Conservation (phyloP, 768 basidiomycete genomes). For the Guyanaporus albipodus region DNA sequence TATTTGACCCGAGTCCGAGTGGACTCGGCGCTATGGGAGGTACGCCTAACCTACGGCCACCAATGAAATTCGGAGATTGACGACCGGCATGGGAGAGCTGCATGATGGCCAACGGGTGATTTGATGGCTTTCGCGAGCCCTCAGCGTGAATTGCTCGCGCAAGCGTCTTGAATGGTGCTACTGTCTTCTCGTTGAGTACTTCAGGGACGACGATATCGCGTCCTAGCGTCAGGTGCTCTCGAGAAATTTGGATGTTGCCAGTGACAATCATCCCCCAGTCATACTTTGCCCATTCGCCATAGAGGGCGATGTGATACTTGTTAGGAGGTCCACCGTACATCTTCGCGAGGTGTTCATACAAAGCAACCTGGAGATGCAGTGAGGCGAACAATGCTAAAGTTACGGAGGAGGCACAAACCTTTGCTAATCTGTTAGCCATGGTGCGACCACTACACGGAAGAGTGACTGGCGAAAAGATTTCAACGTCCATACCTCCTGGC, state of each 20-base stretch:
- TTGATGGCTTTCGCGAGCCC: constrained; percentile 4
- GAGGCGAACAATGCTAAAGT: not conserved
- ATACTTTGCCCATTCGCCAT: constrained; percentile 68
- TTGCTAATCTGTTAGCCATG: constrained; percentile 49
- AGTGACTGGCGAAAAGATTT: constrained; percentile 24
- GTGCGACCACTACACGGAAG: constrained; percentile 34
- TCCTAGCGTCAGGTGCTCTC: constrained; percentile 62
- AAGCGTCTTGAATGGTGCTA: constrained; percentile 49
- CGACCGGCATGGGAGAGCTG: constrained; percentile 83
- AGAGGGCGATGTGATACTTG: constrained; percentile 55
- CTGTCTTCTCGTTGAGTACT: constrained; percentile 36
- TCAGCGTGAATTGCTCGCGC: constrained; percentile 48
- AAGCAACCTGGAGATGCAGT: constrained; percentile 58
- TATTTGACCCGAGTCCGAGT: constrained; percentile 42
- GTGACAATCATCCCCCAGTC: constrained; percentile 89
- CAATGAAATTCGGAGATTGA: constrained; percentile 72
- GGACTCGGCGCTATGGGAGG: constrained; percentile 72
- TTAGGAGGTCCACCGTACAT: constrained; percentile 73
- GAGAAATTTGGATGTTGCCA: constrained; percentile 74
- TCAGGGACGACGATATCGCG: constrained; percentile 64
- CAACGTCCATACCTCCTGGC: constrained; percentile 10
- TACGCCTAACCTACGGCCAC: constrained; percentile 58
- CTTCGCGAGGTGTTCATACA: constrained; percentile 79
- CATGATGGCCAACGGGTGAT: constrained; percentile 54
- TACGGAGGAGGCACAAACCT: constrained; percentile 34